Evolutionary conservation across 441 rosid species (phyloP).

Genomic region (Aquilaria agallochum): DNA sequence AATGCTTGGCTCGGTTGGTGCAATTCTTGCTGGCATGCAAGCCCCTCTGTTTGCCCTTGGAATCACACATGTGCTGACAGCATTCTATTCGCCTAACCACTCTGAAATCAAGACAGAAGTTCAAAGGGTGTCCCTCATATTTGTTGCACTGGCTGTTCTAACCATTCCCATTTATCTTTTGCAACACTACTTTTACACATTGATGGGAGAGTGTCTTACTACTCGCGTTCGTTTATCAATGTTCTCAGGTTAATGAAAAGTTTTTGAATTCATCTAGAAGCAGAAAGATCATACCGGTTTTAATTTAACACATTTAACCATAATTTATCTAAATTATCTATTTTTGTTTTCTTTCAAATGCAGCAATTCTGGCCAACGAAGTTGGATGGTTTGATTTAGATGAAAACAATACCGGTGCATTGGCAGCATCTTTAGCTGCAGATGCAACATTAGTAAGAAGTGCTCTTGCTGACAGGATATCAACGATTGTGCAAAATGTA

Average conservation of each 20-base stretch:
- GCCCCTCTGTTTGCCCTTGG: conserved; percentile 75
- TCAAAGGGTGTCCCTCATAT: conserved; percentile 35
- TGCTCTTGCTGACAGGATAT: conserved; percentile 76
- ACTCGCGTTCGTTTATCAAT: conserved; percentile 66
- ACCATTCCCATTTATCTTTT: conserved; percentile 66
- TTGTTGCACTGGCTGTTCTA: conserved; percentile 39
- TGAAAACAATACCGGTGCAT: conserved; percentile 66
- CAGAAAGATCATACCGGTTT: no score
- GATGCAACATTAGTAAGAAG: conserved; percentile 79
- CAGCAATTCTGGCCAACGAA: conserved; percentile 77
- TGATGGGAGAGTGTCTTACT: conserved; percentile 84
- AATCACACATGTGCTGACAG: conserved; percentile 57
- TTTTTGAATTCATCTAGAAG: no score
- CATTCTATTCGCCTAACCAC: conserved; percentile 48
- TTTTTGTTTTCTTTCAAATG: conserved; percentile 15
- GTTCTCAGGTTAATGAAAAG: conserved; percentile 52
- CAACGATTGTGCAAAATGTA: conserved; percentile 68
- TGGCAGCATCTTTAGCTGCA: conserved; percentile 68
- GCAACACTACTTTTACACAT: conserved; percentile 74
- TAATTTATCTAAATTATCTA: conserved; percentile 2
- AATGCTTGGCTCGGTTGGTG: conserved; percentile 74
- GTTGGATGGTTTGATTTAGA: conserved; percentile 83
- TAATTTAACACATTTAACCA: no score
- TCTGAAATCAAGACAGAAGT: conserved; percentile 46
- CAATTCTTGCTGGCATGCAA: conserved; percentile 64